Percentiles rank a stretch among this genome's conserved stretches.
Evolutionary conservation across 139 green algal species (phyloP).

Genomic region (Coelastrella sp.): DNA sequence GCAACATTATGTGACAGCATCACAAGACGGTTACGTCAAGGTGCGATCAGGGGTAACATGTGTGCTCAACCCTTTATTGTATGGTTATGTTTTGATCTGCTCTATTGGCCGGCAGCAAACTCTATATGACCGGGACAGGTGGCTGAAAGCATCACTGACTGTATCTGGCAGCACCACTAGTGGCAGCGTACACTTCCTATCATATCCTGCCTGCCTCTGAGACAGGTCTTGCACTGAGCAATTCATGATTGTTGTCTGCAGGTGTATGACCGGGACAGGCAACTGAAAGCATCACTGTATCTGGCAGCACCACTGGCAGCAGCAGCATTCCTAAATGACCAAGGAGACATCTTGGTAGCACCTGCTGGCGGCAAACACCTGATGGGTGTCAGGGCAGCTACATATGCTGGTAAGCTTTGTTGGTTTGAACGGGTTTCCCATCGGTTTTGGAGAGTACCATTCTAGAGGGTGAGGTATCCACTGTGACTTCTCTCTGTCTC

Average conservation of each 20-base stretch:
- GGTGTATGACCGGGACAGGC: background rate
- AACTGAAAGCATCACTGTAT: constrained; percentile 2
- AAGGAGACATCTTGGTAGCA: constrained; percentile 25
- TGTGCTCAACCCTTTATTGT: no score
- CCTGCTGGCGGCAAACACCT: background rate
- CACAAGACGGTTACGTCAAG: constrained; percentile 31
- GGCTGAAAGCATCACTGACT: background rate
- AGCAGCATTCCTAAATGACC: constrained; percentile 20
- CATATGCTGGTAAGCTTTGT: constrained; percentile 18
- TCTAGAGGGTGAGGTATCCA: no score
- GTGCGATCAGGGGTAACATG: background rate
- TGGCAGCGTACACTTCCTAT: background rate
- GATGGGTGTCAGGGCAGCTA: background rate
- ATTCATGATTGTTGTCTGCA: constrained; percentile 2
- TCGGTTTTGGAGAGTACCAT: no score
- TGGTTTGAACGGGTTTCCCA: no score
- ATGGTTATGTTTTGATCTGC: background rate
- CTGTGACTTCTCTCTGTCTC: no score
- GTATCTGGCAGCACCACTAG: background rate
- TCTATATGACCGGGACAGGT: background rate
- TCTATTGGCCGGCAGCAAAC: background rate
- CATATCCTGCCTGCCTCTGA: background rate
- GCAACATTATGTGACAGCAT: constrained; percentile 32
- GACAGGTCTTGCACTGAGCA: background rate
- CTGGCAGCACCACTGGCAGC: constrained; percentile 11